These are phyloP conservation scores for Cladorrhinum sp. DNA, from an alignment of 2,329 filamentous ascomycete genomes.

Conservation along the genomic window DNA sequence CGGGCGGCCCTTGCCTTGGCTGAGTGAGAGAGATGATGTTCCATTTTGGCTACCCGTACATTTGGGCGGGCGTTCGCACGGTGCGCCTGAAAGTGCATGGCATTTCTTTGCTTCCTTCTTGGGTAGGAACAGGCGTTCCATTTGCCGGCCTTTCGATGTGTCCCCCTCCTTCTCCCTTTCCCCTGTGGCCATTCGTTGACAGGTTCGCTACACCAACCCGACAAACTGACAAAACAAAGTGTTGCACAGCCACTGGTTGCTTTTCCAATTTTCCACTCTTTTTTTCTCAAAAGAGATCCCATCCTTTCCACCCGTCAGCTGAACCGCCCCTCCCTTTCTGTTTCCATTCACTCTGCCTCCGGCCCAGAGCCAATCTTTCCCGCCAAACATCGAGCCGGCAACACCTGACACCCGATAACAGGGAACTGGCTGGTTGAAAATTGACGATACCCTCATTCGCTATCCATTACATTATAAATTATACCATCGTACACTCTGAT, in stretches of 20 bases:
- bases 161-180: background rate
- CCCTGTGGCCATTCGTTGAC: conserved; percentile 2
- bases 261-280: background rate
- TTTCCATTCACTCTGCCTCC: background rate
- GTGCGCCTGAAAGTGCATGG: conserved; percentile 4
- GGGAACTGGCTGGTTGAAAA: background rate
- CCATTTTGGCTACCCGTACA: background rate
- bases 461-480: background rate
- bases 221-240: conserved; percentile 6
- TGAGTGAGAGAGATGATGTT: background rate
- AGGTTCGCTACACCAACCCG: conserved; percentile 4
- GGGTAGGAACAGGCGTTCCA: background rate
- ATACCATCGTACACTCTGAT: background rate
- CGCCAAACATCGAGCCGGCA: background rate
- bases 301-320: background rate
- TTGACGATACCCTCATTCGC: conserved; percentile 1
- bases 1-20: background rate
- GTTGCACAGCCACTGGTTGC: conserved; percentile 11
- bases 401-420: background rate
- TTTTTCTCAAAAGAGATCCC: background rate
- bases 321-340: background rate
- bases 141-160: conserved; percentile 1
- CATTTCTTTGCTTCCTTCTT: background rate
- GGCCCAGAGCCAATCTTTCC: background rate
- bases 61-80: conserved; percentile 2